These are phyloP conservation scores for Bipolaris zeicola DNA, from an alignment of 2,329 filamentous ascomycete genomes.

Conservation along the genomic window DNA sequence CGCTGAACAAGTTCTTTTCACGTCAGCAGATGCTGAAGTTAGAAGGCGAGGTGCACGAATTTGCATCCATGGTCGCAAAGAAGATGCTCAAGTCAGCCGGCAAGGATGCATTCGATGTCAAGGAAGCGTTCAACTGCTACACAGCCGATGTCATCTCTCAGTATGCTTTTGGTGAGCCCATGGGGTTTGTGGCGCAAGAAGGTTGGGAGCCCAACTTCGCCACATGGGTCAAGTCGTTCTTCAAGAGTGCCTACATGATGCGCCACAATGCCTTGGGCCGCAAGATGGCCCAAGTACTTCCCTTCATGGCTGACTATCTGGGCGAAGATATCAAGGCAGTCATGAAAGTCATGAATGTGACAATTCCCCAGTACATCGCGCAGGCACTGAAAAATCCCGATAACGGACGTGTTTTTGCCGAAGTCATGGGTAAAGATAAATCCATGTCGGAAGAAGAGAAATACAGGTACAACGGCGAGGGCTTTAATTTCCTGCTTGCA, in stretches of 20 bases:
- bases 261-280: slow-evolving; percentile 31
- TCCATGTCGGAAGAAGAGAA: slow-evolving; percentile 30
- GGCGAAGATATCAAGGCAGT: slow-evolving; percentile 34
- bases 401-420: slow-evolving; percentile 33
- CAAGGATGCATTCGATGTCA: slow-evolving; percentile 31
- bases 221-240: slow-evolving; percentile 35
- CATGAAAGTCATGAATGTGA: slow-evolving; percentile 35
- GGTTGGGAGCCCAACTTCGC: slow-evolving; percentile 36
- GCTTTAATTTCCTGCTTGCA: slow-evolving; percentile 34
- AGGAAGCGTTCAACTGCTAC: slow-evolving; percentile 38
- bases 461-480: slow-evolving; percentile 31
- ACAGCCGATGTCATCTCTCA: slow-evolving; percentile 36
- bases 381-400: slow-evolving; percentile 31
- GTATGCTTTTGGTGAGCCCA: slow-evolving; percentile 34
- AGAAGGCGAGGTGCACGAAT: slow-evolving; percentile 28
- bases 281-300: slow-evolving; percentile 32
- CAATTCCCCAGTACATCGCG: slow-evolving; percentile 30
- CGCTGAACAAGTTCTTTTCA: slow-evolving; percentile 47
- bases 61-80: slow-evolving; percentile 22
- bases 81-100: slow-evolving; percentile 28
- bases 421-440: slow-evolving; percentile 27
- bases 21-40: slow-evolving; percentile 37
- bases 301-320: slow-evolving; percentile 34
- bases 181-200: slow-evolving; percentile 37
- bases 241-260: slow-evolving; percentile 38